phyloP scores from a whole-genome alignment of 139 green algal species.

The Penium margaritaceum region DNA sequence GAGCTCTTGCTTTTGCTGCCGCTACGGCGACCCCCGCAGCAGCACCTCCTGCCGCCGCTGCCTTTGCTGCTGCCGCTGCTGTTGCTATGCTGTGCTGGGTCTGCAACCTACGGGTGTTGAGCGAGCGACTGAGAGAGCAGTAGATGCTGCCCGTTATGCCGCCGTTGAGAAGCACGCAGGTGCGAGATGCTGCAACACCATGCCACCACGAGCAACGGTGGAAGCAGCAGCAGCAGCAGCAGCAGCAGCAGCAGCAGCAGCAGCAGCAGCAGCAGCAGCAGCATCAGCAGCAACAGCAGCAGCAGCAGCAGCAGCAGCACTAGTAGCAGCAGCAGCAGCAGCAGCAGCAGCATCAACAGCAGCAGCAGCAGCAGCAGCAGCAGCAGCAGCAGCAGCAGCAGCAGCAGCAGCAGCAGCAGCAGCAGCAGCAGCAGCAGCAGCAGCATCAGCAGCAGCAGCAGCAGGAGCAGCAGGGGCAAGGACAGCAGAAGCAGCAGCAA shows the following conservation, averaged over 20 bases:
- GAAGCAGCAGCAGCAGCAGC: neutral
- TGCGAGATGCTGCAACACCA: no score
- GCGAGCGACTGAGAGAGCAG: no score
- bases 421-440: neutral
- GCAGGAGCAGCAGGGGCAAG: neutral
- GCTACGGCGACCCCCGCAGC: no score
- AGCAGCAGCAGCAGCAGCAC: neutral
- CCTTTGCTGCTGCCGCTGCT: no score
- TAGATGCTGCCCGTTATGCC: no score
- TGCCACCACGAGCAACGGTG: neutral
- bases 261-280: neutral
- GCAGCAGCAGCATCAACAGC: neutral
- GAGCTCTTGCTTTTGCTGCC: no score
- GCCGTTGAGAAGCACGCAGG: no score
- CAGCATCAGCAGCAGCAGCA: neutral
- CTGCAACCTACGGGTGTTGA: no score
- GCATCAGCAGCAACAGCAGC: neutral
- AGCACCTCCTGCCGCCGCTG: no score
- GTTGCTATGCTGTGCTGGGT: no score
- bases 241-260: neutral
- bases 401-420: constrained; percentile 3
- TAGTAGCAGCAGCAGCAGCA: neutral
- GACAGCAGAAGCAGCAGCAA: neutral
- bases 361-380: neutral
- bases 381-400: neutral